A percentile compares a stretch with the other conserved stretches of the same genome.
These are phyloP conservation scores for Paracoccidioides brasiliensis DNA, from an alignment of 2,329 filamentous ascomycete genomes.

Conservation along the genomic window DNA sequence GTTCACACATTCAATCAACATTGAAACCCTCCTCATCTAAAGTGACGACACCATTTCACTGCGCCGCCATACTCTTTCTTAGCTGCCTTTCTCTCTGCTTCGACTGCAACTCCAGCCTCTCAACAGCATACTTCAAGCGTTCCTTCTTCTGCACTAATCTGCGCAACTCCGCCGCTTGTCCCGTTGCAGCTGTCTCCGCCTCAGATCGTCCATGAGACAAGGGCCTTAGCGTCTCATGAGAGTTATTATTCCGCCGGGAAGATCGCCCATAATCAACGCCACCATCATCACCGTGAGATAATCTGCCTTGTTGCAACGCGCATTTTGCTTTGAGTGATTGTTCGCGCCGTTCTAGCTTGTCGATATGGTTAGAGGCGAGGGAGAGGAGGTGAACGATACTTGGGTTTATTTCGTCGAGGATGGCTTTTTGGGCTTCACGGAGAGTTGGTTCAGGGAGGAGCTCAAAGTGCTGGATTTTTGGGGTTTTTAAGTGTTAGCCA, in stretches of 20 bases:
- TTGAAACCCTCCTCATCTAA: neutral
- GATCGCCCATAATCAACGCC: constrained; percentile 15
- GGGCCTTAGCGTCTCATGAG: neutral
- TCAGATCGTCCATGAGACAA: constrained; percentile 12
- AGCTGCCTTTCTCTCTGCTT: constrained; percentile 59
- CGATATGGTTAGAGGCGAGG: constrained; percentile 70
- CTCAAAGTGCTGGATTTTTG: constrained; percentile 64
- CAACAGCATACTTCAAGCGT: constrained; percentile 72
- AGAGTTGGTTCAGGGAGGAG: constrained; percentile 77
- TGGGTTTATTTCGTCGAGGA: constrained; percentile 81
- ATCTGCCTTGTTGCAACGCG: constrained; percentile 66
- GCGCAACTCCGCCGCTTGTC: constrained; percentile 47
- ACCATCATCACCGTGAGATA: constrained; percentile 29
- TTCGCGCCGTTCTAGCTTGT: constrained; percentile 69
- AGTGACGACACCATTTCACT: constrained; percentile 13
- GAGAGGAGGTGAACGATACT: constrained; percentile 67
- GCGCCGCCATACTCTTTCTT: constrained; percentile 57
- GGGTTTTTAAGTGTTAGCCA: neutral
- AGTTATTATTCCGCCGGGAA: constrained; percentile 8
- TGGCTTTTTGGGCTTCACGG: constrained; percentile 64
- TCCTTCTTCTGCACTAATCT: constrained; percentile 71
- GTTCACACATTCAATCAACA: no score
- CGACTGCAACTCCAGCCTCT: constrained; percentile 75
- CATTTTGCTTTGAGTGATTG: constrained; percentile 70
- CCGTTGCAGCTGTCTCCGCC: constrained; percentile 21